Conservation (phyloP, 306 rosid genomes). For the Elaeagnus macrophylla region DNA sequence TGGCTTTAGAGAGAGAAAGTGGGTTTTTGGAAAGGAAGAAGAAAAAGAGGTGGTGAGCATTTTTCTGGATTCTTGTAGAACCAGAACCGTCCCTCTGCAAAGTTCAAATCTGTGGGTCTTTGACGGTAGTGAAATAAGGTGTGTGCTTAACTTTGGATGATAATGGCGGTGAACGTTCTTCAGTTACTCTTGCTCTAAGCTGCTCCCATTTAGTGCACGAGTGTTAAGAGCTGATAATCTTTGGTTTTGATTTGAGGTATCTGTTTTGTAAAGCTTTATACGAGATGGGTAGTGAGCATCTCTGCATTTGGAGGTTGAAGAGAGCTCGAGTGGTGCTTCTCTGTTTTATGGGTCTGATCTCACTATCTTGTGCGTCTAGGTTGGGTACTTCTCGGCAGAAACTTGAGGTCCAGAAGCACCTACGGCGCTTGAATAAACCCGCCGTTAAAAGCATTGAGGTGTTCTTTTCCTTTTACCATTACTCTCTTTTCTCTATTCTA, state of each 20-base stretch:
- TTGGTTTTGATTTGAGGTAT: slow-evolving; percentile 1
- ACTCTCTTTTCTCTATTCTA: slow-evolving; percentile 4
- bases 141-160: not conserved
- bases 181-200: no score
- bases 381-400: slow-evolving; percentile 55
- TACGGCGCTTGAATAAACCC: slow-evolving; percentile 80
- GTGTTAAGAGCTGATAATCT: not conserved
- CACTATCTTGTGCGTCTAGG: slow-evolving; percentile 57
- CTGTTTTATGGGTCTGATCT: slow-evolving; percentile 39
- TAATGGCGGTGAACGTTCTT: no score
- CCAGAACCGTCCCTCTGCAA: slow-evolving; percentile 1
- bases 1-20: slow-evolving; percentile 22
- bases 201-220: no score
- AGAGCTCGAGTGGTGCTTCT: slow-evolving; percentile 23
- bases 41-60: slow-evolving; percentile 3
- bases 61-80: slow-evolving; percentile 14
- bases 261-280: slow-evolving; percentile 13
- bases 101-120: slow-evolving; percentile 4
- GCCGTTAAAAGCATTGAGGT: slow-evolving; percentile 79
- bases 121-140: slow-evolving; percentile 1
- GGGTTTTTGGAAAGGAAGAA: slow-evolving; percentile 1
- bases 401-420: slow-evolving; percentile 70
- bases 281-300: slow-evolving; percentile 32
- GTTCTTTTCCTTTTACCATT: slow-evolving; percentile 3
- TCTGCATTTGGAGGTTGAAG: slow-evolving; percentile 20